These are phyloP conservation scores for Argentina anserina DNA, from an alignment of 306 rosid species.

Conservation along the genomic window DNA sequence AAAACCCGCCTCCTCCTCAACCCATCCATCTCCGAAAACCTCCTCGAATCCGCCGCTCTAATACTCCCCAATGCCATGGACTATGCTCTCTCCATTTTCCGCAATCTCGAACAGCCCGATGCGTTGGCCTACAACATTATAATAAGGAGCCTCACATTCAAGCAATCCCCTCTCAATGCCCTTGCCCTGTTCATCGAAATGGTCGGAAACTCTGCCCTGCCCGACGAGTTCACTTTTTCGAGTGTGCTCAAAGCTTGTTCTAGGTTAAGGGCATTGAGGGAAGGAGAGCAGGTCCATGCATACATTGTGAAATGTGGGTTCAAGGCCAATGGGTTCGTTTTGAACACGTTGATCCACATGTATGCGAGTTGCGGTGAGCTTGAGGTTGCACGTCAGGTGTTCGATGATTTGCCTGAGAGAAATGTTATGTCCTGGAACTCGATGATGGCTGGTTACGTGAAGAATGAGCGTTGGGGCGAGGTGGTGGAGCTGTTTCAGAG, in stretches of 20 bases:
- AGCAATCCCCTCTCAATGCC: slow-evolving; percentile 39
- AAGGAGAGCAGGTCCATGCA: slow-evolving; percentile 52
- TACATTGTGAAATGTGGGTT: slow-evolving; percentile 43
- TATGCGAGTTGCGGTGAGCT: slow-evolving; percentile 37
- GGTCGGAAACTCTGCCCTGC: slow-evolving; percentile 30
- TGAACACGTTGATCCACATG: slow-evolving; percentile 52
- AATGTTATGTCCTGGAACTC: slow-evolving; percentile 50
- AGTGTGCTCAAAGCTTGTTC: slow-evolving; percentile 57
- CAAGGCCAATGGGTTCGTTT: slow-evolving; percentile 28
- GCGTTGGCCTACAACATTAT: slow-evolving; percentile 45
- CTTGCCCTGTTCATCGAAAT: slow-evolving; percentile 44
- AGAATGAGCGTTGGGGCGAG: slow-evolving; percentile 46
- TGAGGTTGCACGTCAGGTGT: slow-evolving; percentile 48
- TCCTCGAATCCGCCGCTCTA: slow-evolving; percentile 58
- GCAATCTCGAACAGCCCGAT: slow-evolving; percentile 29
- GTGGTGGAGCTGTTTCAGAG: slow-evolving; percentile 39
- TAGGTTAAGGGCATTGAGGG: slow-evolving; percentile 26
- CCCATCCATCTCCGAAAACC: slow-evolving; percentile 40
- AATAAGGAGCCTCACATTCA: slow-evolving; percentile 41
- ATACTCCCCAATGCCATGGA: slow-evolving; percentile 44
- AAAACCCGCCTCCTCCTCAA: slow-evolving; percentile 51
- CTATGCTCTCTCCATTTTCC: slow-evolving; percentile 52
- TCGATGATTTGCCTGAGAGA: slow-evolving; percentile 42
- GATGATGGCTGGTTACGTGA: slow-evolving; percentile 45
- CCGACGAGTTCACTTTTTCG: slow-evolving; percentile 43